Percentiles rank a stretch among this genome's conserved stretches.
These are phyloP conservation scores for Allium sativum DNA, from an alignment of 106 monocot genomes.

Conservation along the genomic window DNA sequence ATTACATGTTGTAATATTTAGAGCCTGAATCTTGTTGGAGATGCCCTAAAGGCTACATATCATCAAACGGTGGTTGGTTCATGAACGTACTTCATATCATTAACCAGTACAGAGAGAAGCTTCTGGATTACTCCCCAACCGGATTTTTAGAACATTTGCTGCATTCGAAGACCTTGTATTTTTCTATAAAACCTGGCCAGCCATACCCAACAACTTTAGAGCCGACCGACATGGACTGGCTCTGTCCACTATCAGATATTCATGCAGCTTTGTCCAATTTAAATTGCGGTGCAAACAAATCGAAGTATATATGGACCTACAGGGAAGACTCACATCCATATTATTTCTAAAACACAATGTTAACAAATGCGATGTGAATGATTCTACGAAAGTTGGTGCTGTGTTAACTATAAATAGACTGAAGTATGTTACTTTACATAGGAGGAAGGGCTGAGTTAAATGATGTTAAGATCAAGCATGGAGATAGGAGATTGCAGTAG, in stretches of 20 bases:
- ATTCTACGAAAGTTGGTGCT: constrained; percentile 12
- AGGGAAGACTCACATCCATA: constrained; percentile 36
- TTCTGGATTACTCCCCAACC: constrained; percentile 32
- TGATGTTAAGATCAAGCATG: constrained; percentile 1
- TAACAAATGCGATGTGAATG: constrained; percentile 11
- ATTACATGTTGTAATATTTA: too few species aligned
- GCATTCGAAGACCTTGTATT: background rate
- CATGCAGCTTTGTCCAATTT: constrained; percentile 51
- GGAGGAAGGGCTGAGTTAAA: constrained; percentile 6
- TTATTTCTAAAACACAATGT: constrained; percentile 23
- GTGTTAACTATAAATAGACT: constrained; percentile 9
- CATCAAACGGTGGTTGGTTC: constrained; percentile 73
- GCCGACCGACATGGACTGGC: constrained; percentile 43
- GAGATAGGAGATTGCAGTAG: too few species aligned
- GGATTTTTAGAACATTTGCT: constrained; percentile 31
- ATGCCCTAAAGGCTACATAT: constrained; percentile 70
- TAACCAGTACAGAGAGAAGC: constrained; percentile 35
- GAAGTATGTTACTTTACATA: constrained; percentile 14
- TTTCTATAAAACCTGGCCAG: background rate
- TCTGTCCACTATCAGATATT: constrained; percentile 49
- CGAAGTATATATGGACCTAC: constrained; percentile 52
- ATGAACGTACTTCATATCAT: constrained; percentile 77
- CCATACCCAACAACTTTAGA: constrained; percentile 30
- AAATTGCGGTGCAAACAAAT: constrained; percentile 24
- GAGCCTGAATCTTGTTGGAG: too few species aligned